Percentiles rank a stretch among this genome's conserved stretches.
phyloP scores from a whole-genome alignment of 805 yeast genomes.

The Yarrowia sp. region DNA sequence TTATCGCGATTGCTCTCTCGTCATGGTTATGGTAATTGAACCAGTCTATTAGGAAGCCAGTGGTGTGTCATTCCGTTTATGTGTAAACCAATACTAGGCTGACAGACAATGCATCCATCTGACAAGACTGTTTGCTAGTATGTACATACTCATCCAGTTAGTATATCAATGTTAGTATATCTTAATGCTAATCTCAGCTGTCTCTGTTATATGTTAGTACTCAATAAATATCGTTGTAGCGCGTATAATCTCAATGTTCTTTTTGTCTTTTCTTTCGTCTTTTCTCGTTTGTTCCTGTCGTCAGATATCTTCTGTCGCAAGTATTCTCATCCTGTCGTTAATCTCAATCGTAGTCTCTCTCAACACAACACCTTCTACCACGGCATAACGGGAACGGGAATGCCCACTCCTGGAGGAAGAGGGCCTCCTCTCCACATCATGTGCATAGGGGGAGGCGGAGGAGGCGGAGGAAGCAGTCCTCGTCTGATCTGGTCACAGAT shows the following conservation, averaged over 20 bases:
- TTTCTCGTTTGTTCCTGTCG: too few relatives aligned
- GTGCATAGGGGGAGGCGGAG: conserved; percentile 31
- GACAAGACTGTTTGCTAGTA: too few relatives aligned
- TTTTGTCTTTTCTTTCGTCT: neutral
- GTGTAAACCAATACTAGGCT: too few relatives aligned
- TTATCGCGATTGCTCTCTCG: too few relatives aligned
- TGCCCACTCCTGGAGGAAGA: conserved; percentile 28
- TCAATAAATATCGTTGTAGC: conserved; percentile 3
- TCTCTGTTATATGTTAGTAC: conserved; percentile 17
- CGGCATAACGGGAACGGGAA: conserved; percentile 30
- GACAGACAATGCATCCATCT: too few relatives aligned
- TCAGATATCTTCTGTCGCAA: too few relatives aligned
- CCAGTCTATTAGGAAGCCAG: too few relatives aligned
- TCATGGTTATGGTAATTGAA: too few relatives aligned
- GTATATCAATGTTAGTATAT: neutral
- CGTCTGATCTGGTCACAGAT: conserved; percentile 26
- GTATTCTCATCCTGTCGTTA: too few relatives aligned
- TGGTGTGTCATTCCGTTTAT: too few relatives aligned
- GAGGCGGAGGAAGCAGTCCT: conserved; percentile 39
- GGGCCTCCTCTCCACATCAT: conserved; percentile 38
- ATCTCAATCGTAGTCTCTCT: too few relatives aligned
- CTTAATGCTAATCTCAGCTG: neutral
- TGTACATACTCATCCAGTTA: neutral
- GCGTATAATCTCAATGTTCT: neutral
- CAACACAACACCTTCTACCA: neutral